A percentile compares a stretch with the other conserved stretches of the same genome.
phyloP scores from a whole-genome alignment of 2,329 filamentous ascomycete genomes.

The Xenoacremonium recifei region DNA sequence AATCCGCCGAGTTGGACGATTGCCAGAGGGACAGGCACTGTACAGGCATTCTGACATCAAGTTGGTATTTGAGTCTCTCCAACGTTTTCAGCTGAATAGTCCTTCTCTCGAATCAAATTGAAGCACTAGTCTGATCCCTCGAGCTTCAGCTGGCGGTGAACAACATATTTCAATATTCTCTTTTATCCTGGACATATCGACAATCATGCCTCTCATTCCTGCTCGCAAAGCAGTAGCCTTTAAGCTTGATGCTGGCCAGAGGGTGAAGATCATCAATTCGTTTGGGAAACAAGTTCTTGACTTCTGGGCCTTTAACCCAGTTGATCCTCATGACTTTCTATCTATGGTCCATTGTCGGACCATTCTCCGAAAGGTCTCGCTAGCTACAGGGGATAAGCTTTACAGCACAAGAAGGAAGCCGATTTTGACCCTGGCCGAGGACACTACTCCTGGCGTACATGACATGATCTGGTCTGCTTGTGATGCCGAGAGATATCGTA shows the following conservation, averaged over 20 bases:
- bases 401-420: constrained; percentile 35
- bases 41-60: too few species aligned
- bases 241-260: constrained; percentile 33
- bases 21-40: too few species aligned
- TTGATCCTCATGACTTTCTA: constrained; percentile 30
- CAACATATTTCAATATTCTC: too few species aligned
- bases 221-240: constrained; percentile 42
- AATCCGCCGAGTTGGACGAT: too few species aligned
- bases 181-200: too few species aligned
- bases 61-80: too few species aligned
- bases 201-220: constrained; percentile 30
- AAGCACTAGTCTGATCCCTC: too few species aligned
- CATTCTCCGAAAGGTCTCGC: constrained; percentile 25
- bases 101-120: too few species aligned
- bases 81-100: too few species aligned
- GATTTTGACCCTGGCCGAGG: constrained; percentile 34
- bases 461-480: constrained; percentile 41
- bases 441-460: constrained; percentile 37
- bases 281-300: constrained; percentile 49
- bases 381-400: constrained; percentile 31
- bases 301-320: constrained; percentile 45
- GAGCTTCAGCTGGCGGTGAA: too few species aligned
- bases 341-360: constrained; percentile 40
- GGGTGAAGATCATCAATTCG: constrained; percentile 45
- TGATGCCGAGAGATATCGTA: constrained; percentile 35